Base-by-base conservation (phyloP, 73 alveolate genomes). In the Stentor coeruleus region DNA sequence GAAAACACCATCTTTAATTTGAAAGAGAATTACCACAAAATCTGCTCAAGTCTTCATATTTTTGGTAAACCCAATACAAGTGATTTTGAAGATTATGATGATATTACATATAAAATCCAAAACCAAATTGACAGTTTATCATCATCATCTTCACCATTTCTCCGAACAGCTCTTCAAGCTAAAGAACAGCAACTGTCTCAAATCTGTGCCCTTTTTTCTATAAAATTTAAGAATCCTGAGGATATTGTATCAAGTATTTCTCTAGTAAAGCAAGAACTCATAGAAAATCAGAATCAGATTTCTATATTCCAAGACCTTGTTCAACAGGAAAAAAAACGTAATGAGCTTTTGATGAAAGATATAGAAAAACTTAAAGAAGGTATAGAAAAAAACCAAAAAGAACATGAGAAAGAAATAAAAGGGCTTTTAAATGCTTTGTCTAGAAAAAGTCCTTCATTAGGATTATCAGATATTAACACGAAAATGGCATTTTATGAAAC, bases 251-350 rank as follows among this genome's bases (percentile, higher is more conserved):
- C 31, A 20, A 35, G 41, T 0, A 3, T 39, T 36, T 40, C 55
- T 2, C 3, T 40, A 0, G 85, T 40, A 36, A 77, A 3, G 15
- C 31, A 38, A 6, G 26, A 33, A 30, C 85, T 77, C 39, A 35
- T 35, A 77, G 81, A n/a, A 3, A 39, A 35, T 14, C 38, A 20
- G 42, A 77, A 77, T 20, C 37, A 77, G 49, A 58, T 77, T 77
- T 58, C 33, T 40, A 39, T 28, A 42, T 39, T 28, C 59, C 85
- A n/a, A n/a, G n/a, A n/a, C n/a, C n/a, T n/a, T n/a, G n/a, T 49
- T 49, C 66, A 49, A 49, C 6, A 49, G 20, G 66, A 49, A 49
- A 20, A 6, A 6, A 49, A 49, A 49, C 66, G 66, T 49, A 20
- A 6, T 49, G 66, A 49, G 66, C 6, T 49, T 20, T 20, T 49